These are phyloP conservation scores for Pichia sp. DNA, from an alignment of 1,139 yeast genomes.

Conservation along the genomic window DNA sequence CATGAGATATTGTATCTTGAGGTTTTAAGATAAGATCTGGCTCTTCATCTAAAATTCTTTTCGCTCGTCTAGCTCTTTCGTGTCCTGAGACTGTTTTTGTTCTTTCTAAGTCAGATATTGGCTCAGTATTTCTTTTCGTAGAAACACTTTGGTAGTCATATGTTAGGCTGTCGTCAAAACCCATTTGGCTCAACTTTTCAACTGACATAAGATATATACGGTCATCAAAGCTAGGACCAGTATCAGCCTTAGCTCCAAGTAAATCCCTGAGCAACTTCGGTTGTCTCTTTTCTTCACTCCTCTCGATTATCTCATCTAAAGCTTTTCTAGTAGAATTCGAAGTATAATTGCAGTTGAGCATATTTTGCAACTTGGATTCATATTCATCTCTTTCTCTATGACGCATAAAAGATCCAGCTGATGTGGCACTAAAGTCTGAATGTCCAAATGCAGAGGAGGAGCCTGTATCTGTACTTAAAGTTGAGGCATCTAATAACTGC, in stretches of 20 bases:
- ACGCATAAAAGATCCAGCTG: constrained; percentile 80
- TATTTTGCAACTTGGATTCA: constrained; percentile 35
- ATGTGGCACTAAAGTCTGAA: constrained; percentile 78
- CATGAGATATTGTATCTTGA: constrained; percentile 53
- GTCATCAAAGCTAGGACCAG: constrained; percentile 30
- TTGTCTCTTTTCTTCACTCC: constrained; percentile 43
- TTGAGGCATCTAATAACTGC: constrained; percentile 29
- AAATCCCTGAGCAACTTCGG: constrained; percentile 43
- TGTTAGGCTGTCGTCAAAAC: constrained; percentile 1
- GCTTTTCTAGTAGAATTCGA: constrained; percentile 33
- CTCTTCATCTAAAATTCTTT: constrained; percentile 64
- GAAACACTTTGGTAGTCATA: not conserved
- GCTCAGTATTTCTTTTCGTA: not conserved
- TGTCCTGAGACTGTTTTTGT: constrained; percentile 67
- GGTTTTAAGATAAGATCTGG: constrained; percentile 67
- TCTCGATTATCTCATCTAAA: constrained; percentile 41
- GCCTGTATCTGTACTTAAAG: constrained; percentile 31
- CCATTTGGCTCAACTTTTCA: constrained; percentile 17
- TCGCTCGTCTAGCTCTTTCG: constrained; percentile 68
- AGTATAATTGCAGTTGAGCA: constrained; percentile 30
- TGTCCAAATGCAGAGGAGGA: constrained; percentile 35
- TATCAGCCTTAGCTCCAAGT: constrained; percentile 31
- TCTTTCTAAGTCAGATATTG: constrained; percentile 54
- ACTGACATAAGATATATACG: constrained; percentile 27
- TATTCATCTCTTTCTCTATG: constrained; percentile 48